Evolutionary conservation across 108 stramenopile genomes (phyloP), one percentile per base, ranked within the genome.

Genomic region (Parietichytrium sp.): DNA sequence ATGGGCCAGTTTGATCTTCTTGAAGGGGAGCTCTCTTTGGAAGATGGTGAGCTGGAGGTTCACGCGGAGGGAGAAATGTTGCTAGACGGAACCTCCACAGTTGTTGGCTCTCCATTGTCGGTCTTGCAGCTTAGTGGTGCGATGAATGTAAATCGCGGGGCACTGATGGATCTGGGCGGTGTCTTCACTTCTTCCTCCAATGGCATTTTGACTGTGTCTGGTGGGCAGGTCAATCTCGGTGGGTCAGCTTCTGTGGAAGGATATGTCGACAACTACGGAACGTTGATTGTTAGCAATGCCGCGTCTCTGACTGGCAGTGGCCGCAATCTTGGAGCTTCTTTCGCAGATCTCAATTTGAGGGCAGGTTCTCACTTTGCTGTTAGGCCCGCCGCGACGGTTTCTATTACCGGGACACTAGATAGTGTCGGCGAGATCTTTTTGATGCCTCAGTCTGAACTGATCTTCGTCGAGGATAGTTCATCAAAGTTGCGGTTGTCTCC

Each of bases 31-130:
- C 45, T 33, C 38, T 12, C 10, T 47, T 33, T 72, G 8, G 8
- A 27, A 6, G 61, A 72, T n/a, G 61, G 61, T 25, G 61, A 72
- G 61, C 29, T 72, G 10, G 42, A 45, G 23, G 20, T 72, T 0
- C 38, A 72, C 20, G 33, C 61, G 0, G 61, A 72, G 33, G 61
- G 61, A n/a, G 61, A 72, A 42, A 10, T 72, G 33, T 45, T 42
- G 15, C 13, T 1, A 13, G 36, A 45, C 20, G 61, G 4, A 8
- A 72, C 36, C 42, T 33, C 61, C 8, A 72, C 15, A 6, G 20
- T 72, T 16, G 61, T 72, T 6, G 36, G 38, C 29, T 33, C 29
- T 10, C 38, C n/a, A 13, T 25, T 20, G 13, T 45, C 38, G 10
- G 36, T 72, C 20, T 33, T 72, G 20, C 61, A 72, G 42, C 23